A percentile compares a stretch with the other conserved stretches of the same genome.
phyloP scores from a whole-genome alignment of 108 stramenopile species.

The Skeletonema costatum region DNA sequence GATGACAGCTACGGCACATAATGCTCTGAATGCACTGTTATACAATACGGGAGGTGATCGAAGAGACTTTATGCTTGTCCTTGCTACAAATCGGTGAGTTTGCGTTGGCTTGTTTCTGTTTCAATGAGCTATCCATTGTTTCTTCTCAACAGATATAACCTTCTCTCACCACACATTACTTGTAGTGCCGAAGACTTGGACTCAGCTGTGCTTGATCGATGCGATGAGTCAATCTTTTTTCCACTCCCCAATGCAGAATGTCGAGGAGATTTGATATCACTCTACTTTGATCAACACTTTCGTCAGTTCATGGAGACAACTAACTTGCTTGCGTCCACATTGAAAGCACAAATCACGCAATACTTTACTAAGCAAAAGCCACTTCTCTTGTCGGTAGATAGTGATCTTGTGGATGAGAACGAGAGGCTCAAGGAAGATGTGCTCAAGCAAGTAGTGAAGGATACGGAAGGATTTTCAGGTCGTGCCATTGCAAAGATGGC shows the following conservation, averaged over 20 bases:
- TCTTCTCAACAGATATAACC: neutral
- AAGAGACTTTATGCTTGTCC: slow-evolving; percentile 81
- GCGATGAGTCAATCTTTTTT: slow-evolving; percentile 77
- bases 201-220: slow-evolving; percentile 77
- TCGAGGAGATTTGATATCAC: slow-evolving; percentile 52
- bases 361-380: slow-evolving; percentile 23
- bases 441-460: slow-evolving; percentile 30
- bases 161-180: neutral
- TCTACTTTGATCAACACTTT: slow-evolving; percentile 59
- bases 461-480: slow-evolving; percentile 61
- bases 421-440: slow-evolving; percentile 10
- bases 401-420: slow-evolving; percentile 46
- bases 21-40: slow-evolving; percentile 81
- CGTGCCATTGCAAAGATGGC: slow-evolving; percentile 76
- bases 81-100: slow-evolving; percentile 72
- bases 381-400: slow-evolving; percentile 33
- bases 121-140: neutral
- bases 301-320: slow-evolving; percentile 49
- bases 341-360: slow-evolving; percentile 13
- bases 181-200: slow-evolving; percentile 75
- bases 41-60: slow-evolving; percentile 83
- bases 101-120: neutral
- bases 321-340: slow-evolving; percentile 17
- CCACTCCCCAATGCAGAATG: slow-evolving; percentile 62
- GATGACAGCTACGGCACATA: slow-evolving; percentile 63